Conservation (phyloP, 2,329 filamentous ascomycete genomes). For the Pestalotiopsis sp. region DNA sequence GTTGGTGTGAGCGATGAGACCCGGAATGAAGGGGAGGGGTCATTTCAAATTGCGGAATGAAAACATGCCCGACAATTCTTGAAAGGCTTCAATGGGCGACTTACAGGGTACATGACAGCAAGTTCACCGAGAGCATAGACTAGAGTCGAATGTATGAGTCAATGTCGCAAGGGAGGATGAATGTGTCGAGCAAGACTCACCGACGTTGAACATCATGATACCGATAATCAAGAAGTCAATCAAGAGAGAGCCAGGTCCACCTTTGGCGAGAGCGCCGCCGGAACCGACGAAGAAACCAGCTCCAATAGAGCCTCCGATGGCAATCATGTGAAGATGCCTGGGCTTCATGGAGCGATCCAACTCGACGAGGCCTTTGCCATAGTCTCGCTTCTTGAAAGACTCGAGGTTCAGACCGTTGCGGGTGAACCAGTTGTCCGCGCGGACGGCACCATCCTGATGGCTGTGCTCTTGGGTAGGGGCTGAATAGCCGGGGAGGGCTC, state of each 20-base stretch:
- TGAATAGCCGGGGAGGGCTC: slow-evolving; percentile 26
- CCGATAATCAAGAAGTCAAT: slow-evolving; percentile 59
- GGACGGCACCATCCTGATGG: slow-evolving; percentile 21
- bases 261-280: slow-evolving; percentile 49
- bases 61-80: background rate
- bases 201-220: slow-evolving; percentile 62
- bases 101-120: slow-evolving; percentile 47
- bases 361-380: slow-evolving; percentile 36
- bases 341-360: slow-evolving; percentile 47
- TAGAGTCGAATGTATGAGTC: slow-evolving; percentile 1
- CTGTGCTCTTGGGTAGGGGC: slow-evolving; percentile 10
- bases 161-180: background rate
- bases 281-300: slow-evolving; percentile 66
- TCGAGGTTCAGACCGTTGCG: slow-evolving; percentile 43
- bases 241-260: slow-evolving; percentile 47
- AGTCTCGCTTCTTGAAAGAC: slow-evolving; percentile 44
- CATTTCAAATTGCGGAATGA: background rate
- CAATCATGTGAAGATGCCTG: slow-evolving; percentile 56
- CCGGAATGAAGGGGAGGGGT: background rate
- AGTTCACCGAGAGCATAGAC: slow-evolving; percentile 61
- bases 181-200: slow-evolving; percentile 22
- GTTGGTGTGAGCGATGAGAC: background rate
- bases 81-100: background rate
- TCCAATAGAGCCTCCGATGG: slow-evolving; percentile 56
- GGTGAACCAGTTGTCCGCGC: slow-evolving; percentile 34